Percentiles rank a stretch among this genome's conserved stretches.
Conservation (phyloP, 2,329 filamentous ascomycete species). For the Teratosphaeria viscida region DNA sequence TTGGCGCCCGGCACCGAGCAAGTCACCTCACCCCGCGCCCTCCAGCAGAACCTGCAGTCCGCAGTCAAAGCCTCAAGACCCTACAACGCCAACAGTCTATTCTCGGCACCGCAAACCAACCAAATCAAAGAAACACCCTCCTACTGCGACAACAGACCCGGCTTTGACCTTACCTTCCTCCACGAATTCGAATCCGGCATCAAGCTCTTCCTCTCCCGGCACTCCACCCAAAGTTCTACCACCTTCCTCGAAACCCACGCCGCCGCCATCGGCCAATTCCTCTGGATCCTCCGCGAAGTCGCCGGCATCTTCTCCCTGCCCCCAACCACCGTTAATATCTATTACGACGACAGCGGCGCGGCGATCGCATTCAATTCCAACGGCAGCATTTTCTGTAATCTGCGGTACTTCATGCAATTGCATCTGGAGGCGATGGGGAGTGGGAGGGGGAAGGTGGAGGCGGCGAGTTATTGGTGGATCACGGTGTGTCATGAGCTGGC, state of each 20-base stretch:
- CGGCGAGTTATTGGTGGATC: slow-evolving; percentile 82
- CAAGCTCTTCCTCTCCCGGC: slow-evolving; percentile 59
- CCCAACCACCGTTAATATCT: slow-evolving; percentile 65
- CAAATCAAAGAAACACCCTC: slow-evolving; percentile 66
- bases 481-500: slow-evolving; percentile 93
- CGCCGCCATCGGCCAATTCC: slow-evolving; percentile 58
- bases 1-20: slow-evolving; percentile 21
- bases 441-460: slow-evolving; percentile 51
- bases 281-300: slow-evolving; percentile 57
- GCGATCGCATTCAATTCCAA: slow-evolving; percentile 88
- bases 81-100: slow-evolving; percentile 63
- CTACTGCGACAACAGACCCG: slow-evolving; percentile 72
- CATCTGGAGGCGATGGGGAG: slow-evolving; percentile 45
- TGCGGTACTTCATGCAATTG: slow-evolving; percentile 73
- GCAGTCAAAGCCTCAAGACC: slow-evolving; percentile 70
- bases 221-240: slow-evolving; percentile 36
- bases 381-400: slow-evolving; percentile 88
- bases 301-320: slow-evolving; percentile 61
- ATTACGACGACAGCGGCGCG: slow-evolving; percentile 66
- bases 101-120: slow-evolving; percentile 59
- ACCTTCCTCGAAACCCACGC: slow-evolving; percentile 53
- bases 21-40: slow-evolving; percentile 33
- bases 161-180: slow-evolving; percentile 61
- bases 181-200: slow-evolving; percentile 58
- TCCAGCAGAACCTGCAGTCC: slow-evolving; percentile 62